Percentiles rank a stretch among this genome's conserved stretches.
phyloP scores from a whole-genome alignment of 208 protist species.

The Phytomonas sp. region DNA sequence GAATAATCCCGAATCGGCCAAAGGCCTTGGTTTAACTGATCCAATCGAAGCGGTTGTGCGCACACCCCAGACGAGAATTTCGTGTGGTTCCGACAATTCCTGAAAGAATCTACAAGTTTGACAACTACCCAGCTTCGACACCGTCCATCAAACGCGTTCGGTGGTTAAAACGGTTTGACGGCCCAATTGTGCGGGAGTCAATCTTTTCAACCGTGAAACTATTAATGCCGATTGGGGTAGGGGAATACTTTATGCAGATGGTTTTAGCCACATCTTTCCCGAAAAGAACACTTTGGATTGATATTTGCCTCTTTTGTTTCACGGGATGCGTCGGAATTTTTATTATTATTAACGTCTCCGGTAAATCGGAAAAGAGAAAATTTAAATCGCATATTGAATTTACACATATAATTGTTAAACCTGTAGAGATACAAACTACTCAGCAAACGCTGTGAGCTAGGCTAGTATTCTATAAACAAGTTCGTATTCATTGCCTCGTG shows the following conservation, averaged over 20 bases:
- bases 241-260: constrained; percentile 71
- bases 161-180: constrained; percentile 54
- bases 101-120: constrained; percentile 61
- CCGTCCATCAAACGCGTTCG: constrained; percentile 27
- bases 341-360: constrained; percentile 66
- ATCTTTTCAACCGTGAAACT: constrained; percentile 44
- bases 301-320: constrained; percentile 72
- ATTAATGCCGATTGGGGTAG: constrained; percentile 68
- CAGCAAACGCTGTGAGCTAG: no score
- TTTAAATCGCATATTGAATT: background rate
- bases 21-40: constrained; percentile 20
- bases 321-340: constrained; percentile 79
- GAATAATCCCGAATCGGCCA: constrained; percentile 62
- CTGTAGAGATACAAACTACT: no score
- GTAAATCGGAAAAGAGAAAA: constrained; percentile 9
- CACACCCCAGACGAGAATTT: constrained; percentile 10
- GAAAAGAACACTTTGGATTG: constrained; percentile 33
- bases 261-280: constrained; percentile 78
- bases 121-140: constrained; percentile 44
- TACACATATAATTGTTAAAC: no score
- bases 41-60: constrained; percentile 11
- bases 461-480: no score
- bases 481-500: no score
- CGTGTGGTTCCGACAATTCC: constrained; percentile 18
- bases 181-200: constrained; percentile 51